Conservation (phyloP, 2,329 filamentous ascomycete genomes). For the Colletotrichum gloeosporioides region DNA sequence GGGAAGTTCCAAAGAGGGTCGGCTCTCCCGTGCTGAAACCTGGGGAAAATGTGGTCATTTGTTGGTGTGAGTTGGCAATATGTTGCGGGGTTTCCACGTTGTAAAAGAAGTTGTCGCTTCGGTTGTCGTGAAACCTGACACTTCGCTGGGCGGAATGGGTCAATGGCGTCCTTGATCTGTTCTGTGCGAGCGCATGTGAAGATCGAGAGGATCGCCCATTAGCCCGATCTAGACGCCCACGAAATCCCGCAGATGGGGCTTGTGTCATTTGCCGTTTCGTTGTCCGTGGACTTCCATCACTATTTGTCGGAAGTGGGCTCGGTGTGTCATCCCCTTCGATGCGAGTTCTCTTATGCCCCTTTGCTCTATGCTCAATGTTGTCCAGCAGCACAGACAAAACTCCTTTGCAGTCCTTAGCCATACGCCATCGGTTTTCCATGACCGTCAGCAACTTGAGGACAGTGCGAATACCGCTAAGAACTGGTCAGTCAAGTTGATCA, state of each 20-base stretch:
- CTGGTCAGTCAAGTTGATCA: not conserved
- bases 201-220: not conserved
- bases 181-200: not conserved
- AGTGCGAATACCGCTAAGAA: not conserved
- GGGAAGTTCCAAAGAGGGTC: not conserved
- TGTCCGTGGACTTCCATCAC: not conserved
- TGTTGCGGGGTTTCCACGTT: not conserved
- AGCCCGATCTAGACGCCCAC: not conserved
- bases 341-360: not conserved
- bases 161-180: not conserved
- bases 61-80: not conserved
- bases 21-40: not conserved
- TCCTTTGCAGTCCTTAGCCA: constrained; percentile 14
- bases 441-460: not conserved
- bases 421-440: constrained; percentile 3
- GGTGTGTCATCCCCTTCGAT: not conserved
- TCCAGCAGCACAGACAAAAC: constrained; percentile 1
- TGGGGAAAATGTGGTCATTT: not conserved
- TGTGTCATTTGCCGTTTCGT: not conserved
- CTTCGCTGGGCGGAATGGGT: not conserved
- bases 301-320: not conserved
- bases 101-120: not conserved
- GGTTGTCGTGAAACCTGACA: not conserved
- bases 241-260: not conserved
- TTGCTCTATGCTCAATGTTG: not conserved